phyloP scores from a whole-genome alignment of 1,284 basidiomycete genomes.

The Trametes versicolor region DNA sequence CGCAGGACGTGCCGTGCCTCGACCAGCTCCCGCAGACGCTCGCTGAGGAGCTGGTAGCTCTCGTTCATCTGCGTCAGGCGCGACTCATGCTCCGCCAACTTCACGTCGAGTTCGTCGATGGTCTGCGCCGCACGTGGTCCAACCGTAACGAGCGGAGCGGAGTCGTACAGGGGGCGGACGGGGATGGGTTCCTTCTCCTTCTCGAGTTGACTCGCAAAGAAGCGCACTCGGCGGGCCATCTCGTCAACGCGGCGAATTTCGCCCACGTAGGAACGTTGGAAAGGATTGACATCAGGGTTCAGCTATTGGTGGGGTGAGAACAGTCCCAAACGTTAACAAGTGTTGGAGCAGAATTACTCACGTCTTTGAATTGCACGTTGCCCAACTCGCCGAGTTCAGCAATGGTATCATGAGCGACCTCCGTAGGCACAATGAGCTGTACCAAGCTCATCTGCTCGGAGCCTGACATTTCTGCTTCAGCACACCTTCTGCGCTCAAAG shows the following conservation, averaged over 20 bases:
- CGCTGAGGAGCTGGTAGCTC: slow-evolving; percentile 90
- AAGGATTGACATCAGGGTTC: slow-evolving; percentile 95
- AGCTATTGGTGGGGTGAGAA: slow-evolving; percentile 60
- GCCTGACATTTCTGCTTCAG: slow-evolving; percentile 56
- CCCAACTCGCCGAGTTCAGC: slow-evolving; percentile 96
- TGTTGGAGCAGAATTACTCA: slow-evolving; percentile 51
- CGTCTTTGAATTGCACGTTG: slow-evolving; percentile 98
- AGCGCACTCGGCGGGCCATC: slow-evolving; percentile 93
- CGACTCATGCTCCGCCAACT: slow-evolving; percentile 89
- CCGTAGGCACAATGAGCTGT: slow-evolving; percentile 97
- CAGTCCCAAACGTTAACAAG: slow-evolving; percentile 14
- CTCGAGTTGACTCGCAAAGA: slow-evolving; percentile 89
- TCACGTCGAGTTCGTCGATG: slow-evolving; percentile 93
- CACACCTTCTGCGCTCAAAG: slow-evolving; percentile 3
- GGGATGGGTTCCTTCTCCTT: slow-evolving; percentile 86
- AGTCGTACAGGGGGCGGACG: slow-evolving; percentile 85
- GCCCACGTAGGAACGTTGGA: slow-evolving; percentile 97
- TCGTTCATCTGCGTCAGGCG: slow-evolving; percentile 94
- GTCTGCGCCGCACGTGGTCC: slow-evolving; percentile 93
- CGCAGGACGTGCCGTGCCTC: slow-evolving; percentile 94
- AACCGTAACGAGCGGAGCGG: slow-evolving; percentile 83
- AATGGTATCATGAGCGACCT: slow-evolving; percentile 97
- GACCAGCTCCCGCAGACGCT: slow-evolving; percentile 87
- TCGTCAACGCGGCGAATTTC: slow-evolving; percentile 97
- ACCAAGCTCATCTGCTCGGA: slow-evolving; percentile 98